phyloP scores from a whole-genome alignment of 352 stramenopile genomes.

The Phytophthora aleatoria region DNA sequence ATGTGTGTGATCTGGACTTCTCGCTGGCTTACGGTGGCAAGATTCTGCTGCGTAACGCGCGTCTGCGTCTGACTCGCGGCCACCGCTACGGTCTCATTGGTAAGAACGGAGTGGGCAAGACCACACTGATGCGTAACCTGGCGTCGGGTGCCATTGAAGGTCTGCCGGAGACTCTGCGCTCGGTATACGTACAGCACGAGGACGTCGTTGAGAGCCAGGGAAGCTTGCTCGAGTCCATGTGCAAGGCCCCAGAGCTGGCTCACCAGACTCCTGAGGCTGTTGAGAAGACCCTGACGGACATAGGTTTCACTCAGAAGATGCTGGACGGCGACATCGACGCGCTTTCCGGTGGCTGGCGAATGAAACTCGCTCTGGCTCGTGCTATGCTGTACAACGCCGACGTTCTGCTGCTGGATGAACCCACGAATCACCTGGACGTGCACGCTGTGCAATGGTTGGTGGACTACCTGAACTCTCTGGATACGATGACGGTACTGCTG shows the following conservation, averaged over 20 bases:
- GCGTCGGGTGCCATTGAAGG: constrained; percentile 91
- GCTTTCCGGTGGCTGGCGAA: constrained; percentile 95
- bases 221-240: constrained; percentile 68
- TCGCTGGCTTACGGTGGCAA: constrained; percentile 87
- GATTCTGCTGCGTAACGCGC: constrained; percentile 97
- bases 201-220: constrained; percentile 93
- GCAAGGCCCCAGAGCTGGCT: constrained; percentile 71
- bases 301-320: constrained; percentile 95
- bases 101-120: constrained; percentile 97
- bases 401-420: constrained; percentile 95
- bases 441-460: constrained; percentile 98
- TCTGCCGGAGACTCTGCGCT: constrained; percentile 91
- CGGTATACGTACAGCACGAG: constrained; percentile 97
- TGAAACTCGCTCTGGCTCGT: constrained; percentile 96
- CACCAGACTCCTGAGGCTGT: constrained; percentile 79
- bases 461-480: constrained; percentile 95
- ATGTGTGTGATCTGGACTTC: constrained; percentile 76
- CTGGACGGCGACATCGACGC: constrained; percentile 93
- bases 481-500: constrained; percentile 95
- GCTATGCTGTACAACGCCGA: constrained; percentile 96
- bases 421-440: constrained; percentile 96
- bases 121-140: constrained; percentile 94
- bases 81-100: constrained; percentile 96
- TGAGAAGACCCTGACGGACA: constrained; percentile 79
- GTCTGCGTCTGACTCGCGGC: constrained; percentile 93